Evolutionary conservation across 192 early-diverging fungal species (phyloP).

Genomic region (Physocladia obscura): DNA sequence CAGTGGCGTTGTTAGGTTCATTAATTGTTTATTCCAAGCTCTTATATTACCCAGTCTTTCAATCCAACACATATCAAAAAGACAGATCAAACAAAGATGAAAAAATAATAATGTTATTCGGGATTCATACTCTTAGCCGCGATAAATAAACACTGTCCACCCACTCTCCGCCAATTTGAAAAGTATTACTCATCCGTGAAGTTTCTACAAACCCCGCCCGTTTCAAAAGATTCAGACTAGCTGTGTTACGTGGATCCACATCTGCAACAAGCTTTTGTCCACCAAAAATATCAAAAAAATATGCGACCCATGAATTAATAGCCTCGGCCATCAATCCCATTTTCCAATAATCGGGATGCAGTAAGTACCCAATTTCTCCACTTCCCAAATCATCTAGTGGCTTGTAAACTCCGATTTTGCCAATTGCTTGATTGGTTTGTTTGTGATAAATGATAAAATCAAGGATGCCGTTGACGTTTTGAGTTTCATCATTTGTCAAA

Average conservation of each 20-base stretch:
- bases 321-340: not conserved
- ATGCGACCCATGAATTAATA: not conserved
- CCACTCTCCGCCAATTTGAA: conserved; percentile 2
- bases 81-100: not conserved
- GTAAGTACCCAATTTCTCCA: conserved; percentile 4
- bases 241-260: conserved; percentile 5
- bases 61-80: not conserved
- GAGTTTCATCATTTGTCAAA: not conserved
- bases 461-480: conserved; percentile 12
- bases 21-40: too few species aligned
- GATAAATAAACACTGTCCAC: conserved; percentile 17
- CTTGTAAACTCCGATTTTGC: not conserved
- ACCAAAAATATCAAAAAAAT: not conserved
- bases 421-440: not conserved
- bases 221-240: conserved; percentile 5
- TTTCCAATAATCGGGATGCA: not conserved
- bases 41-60: not conserved
- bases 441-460: conserved; percentile 13
- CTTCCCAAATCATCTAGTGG: not conserved
- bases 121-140: too few species aligned
- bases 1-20: too few species aligned
- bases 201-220: conserved; percentile 1
- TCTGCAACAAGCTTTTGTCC: not conserved
- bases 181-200: not conserved
- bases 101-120: not conserved